Evolutionary conservation across 257 asterid species (phyloP).

Genomic region (Echium plantagineum): DNA sequence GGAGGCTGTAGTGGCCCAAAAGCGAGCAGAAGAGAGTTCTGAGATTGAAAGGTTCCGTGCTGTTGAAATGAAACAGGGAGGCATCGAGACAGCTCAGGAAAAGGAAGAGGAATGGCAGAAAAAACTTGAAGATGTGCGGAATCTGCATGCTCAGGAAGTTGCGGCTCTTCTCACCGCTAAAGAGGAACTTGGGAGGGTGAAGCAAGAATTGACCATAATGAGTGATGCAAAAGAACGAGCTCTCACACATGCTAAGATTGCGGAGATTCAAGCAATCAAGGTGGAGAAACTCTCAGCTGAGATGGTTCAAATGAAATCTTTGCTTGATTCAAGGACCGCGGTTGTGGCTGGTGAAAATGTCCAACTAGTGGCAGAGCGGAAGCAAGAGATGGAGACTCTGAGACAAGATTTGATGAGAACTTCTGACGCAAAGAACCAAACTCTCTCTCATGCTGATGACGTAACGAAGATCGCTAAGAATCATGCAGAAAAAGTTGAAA

Average conservation of each 20-base stretch:
- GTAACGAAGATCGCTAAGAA: constrained; percentile 61
- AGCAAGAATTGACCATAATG: constrained; percentile 51
- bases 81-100: constrained; percentile 71
- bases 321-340: constrained; percentile 42
- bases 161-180: constrained; percentile 61
- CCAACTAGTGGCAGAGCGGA: constrained; percentile 41
- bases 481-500: constrained; percentile 52
- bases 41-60: constrained; percentile 85
- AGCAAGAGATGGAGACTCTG: constrained; percentile 46
- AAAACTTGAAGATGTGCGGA: constrained; percentile 64
- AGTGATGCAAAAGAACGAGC: constrained; percentile 72
- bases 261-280: constrained; percentile 55
- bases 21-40: constrained; percentile 68
- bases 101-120: constrained; percentile 72
- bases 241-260: constrained; percentile 55
- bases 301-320: constrained; percentile 51
- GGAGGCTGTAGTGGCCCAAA: constrained; percentile 72
- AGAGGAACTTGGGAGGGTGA: constrained; percentile 60
- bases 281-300: constrained; percentile 73
- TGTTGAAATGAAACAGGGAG: constrained; percentile 81
- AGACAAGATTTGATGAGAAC: constrained; percentile 46
- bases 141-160: constrained; percentile 60
- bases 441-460: constrained; percentile 66
- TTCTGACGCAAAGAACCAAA: constrained; percentile 64
- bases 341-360: constrained; percentile 46